A percentile compares a stretch with the other conserved stretches of the same genome.
phyloP scores from a whole-genome alignment of 768 basidiomycete species.

The Rhodotorula diobovata region DNA sequence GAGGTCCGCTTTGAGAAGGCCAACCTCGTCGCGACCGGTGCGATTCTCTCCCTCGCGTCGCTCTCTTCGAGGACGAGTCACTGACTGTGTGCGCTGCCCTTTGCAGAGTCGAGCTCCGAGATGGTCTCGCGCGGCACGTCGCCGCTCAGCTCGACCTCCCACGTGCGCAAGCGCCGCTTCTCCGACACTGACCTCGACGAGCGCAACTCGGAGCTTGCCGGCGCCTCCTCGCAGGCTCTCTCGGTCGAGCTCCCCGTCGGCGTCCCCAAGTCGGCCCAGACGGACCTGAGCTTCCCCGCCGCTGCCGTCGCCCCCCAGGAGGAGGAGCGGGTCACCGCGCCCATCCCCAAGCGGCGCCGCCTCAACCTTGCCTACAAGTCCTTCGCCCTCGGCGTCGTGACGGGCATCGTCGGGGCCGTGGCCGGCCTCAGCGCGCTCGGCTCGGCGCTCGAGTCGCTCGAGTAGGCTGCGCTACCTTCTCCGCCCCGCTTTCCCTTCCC shows the following conservation, averaged over 20 bases:
- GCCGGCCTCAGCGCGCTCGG: constrained; percentile 19
- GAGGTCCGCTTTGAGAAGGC: constrained; percentile 4
- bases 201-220: not conserved
- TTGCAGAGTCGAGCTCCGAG: not conserved
- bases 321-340: not conserved
- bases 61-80: not conserved
- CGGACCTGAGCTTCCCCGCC: not conserved
- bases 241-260: not conserved
- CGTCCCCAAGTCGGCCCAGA: not conserved
- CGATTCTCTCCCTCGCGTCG: not conserved
- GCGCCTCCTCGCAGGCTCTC: too few species aligned
- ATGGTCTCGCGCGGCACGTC: not conserved
- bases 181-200: constrained; percentile 11
- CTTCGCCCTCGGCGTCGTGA: constrained; percentile 8
- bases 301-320: not conserved
- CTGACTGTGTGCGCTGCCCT: not conserved
- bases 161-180: constrained; percentile 17
- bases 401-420: constrained; percentile 12
- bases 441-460: not conserved
- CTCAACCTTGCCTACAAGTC: constrained; percentile 2
- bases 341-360: constrained; percentile 21
- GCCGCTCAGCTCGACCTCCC: not conserved
- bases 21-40: not conserved
- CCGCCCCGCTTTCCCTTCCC: not conserved
- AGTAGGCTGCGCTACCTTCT: not conserved